Evolutionary conservation across 192 early-diverging fungal species (phyloP).

Genomic region (Funneliformis geosporum): DNA sequence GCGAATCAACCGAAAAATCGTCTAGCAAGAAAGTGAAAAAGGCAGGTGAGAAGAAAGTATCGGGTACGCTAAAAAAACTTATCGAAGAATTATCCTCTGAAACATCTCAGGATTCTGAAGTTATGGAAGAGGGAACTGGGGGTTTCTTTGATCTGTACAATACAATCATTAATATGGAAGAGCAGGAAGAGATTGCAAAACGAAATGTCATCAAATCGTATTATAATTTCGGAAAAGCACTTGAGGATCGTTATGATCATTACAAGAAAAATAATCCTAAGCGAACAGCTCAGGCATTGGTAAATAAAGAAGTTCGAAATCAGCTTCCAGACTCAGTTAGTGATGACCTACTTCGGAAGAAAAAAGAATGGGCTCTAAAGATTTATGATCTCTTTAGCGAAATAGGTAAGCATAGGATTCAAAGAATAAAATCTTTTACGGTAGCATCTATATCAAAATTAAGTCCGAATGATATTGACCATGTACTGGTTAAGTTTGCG

Average conservation of each 20-base stretch:
- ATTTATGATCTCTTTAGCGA: constrained; percentile 8
- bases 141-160: no score
- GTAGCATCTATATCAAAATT: no score
- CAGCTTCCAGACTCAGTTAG: neutral
- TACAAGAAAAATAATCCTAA: constrained; percentile 21
- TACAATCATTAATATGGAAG: no score
- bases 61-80: no score
- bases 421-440: neutral
- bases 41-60: no score
- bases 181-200: constrained; percentile 8
- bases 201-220: neutral
- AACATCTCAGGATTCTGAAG: no score
- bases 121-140: no score
- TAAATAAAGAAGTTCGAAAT: constrained; percentile 3
- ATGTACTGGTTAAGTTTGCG: no score
- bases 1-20: no score
- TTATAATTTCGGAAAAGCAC: neutral
- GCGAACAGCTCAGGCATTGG: constrained; percentile 4
- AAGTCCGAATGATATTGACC: no score
- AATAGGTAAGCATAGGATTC: neutral
- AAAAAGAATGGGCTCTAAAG: neutral
- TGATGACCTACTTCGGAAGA: constrained; percentile 1
- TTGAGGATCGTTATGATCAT: neutral
- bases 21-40: no score
- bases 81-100: no score